Conservation (phyloP, 1,284 basidiomycete species). For the Trichosporon asahii region DNA sequence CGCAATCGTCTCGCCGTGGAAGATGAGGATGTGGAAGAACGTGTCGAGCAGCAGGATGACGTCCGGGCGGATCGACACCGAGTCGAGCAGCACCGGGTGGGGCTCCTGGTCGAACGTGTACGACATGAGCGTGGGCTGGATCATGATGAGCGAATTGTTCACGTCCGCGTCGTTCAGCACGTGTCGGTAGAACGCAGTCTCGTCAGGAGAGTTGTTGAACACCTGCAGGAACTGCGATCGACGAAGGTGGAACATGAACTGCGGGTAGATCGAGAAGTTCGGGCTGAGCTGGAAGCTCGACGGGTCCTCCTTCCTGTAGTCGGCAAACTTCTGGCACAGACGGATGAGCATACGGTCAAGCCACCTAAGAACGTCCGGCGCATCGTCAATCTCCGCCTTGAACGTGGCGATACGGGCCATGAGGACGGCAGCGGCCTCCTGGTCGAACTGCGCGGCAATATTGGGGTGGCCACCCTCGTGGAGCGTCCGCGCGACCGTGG, state of each 20-base stretch:
- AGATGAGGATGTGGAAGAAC: constrained; percentile 99
- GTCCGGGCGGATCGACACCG: constrained; percentile 94
- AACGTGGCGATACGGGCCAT: constrained; percentile 99
- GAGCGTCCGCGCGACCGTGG: constrained; percentile 94
- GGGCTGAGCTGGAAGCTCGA: constrained; percentile 88
- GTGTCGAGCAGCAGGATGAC: constrained; percentile 97
- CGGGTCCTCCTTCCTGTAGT: constrained; percentile 97
- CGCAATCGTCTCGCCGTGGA: constrained; percentile 96
- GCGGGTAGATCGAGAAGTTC: constrained; percentile 98
- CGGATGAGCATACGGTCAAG: constrained; percentile 98
- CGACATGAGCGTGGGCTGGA: constrained; percentile 98
- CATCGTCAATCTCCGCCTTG: constrained; percentile 99
- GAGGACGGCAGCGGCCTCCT: constrained; percentile 95
- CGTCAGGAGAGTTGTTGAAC: constrained; percentile 99
- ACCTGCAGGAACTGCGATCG: constrained; percentile 98
- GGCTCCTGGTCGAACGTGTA: constrained; percentile 89
- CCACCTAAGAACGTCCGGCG: constrained; percentile 95
- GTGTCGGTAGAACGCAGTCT: constrained; percentile 98
- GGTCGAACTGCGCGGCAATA: constrained; percentile 93
- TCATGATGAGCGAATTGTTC: constrained; percentile 99
- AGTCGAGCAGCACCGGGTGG: constrained; percentile 93
- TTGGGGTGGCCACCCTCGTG: constrained; percentile 92
- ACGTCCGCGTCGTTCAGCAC: constrained; percentile 96
- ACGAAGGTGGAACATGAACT: constrained; percentile 99
- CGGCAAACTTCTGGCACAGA: constrained; percentile 98